Evolutionary conservation across 352 stramenopile genomes (phyloP), one percentile per base, ranked within the genome.

Genomic region (Pythium guiyangense): DNA sequence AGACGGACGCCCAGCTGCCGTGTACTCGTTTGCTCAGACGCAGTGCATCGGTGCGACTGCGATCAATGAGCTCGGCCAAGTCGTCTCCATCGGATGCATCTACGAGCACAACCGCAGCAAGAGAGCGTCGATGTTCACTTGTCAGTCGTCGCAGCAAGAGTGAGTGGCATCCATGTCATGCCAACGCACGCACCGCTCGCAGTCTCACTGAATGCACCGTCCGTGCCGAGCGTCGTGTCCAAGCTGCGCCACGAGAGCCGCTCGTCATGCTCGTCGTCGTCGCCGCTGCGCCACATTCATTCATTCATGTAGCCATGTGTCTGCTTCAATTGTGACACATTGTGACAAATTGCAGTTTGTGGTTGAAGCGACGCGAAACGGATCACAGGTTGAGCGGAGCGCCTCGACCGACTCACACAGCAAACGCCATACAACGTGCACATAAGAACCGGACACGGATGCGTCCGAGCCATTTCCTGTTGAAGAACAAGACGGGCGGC

Each of bases 221-320:
- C 60, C 0, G 52, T 25, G 10, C 52, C 49, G 8, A 60, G 60
- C 34, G 59, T 42, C 11, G 68, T 71, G 50, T 73, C 68, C 2
- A 77, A 58, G 56, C 66, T 77, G 43, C 66, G 66, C 69, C 66
- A 77, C 34, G 69, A 77, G 57, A 77, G 57, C 60, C 68, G 37
- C 31, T 77, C 69, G 40, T 77, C 69, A 39, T 77, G 63, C 34
- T 53, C 40, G 31, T 35, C 53, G 58, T 47, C 42, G 20, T n/a
- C 27, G n/a, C 49, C 49, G 2, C 14, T 20, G 10, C 45, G 37
- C 61, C 61, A 67, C 57, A 63, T 60, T 9, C 4, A 37, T 34
- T 34, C 29, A 34, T 34, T 4, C 29, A 6, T 9, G 6, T 37
- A 12, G 31, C 1, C 31, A 9, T 37, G 6, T 9, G 31, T 37